Conservation (phyloP, 345 rosid genomes). For the Eutrema japonicum region DNA sequence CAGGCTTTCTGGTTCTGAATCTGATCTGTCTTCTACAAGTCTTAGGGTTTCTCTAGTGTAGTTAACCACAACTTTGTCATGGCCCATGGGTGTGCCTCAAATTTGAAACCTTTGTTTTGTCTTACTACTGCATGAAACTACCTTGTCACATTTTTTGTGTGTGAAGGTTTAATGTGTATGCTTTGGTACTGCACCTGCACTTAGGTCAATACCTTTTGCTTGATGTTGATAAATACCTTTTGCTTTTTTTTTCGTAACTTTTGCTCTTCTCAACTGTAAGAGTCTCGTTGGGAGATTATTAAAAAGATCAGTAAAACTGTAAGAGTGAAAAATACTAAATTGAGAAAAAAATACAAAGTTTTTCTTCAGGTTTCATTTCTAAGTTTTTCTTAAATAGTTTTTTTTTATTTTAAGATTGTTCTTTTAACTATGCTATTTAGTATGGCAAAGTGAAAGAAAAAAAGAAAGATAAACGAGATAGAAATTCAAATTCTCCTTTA, state of each 20-base stretch:
- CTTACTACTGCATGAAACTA: constrained; percentile 3
- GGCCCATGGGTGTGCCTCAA: background rate
- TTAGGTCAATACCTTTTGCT: background rate
- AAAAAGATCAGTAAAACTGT: background rate
- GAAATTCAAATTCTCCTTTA: no score
- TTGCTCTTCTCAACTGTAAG: background rate
- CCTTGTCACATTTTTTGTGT: background rate
- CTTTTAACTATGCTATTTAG: no score
- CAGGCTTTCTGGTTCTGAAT: constrained; percentile 17
- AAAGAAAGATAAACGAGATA: no score
- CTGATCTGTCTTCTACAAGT: background rate
- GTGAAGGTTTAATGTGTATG: background rate
- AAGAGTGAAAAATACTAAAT: no score
- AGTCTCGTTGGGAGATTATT: background rate
- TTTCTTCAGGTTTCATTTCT: no score
- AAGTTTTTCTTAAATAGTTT: no score
- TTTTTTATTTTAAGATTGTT: no score
- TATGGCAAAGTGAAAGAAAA: no score
- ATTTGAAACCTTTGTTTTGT: background rate
- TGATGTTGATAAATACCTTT: no score
- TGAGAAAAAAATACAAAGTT: background rate
- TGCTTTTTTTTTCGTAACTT: background rate
- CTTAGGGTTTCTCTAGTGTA: background rate
- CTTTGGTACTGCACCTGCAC: background rate
- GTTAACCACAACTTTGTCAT: background rate